Evolutionary conservation across 2,329 filamentous ascomycete genomes (phyloP).

Genomic region (Ilyonectria destructans): DNA sequence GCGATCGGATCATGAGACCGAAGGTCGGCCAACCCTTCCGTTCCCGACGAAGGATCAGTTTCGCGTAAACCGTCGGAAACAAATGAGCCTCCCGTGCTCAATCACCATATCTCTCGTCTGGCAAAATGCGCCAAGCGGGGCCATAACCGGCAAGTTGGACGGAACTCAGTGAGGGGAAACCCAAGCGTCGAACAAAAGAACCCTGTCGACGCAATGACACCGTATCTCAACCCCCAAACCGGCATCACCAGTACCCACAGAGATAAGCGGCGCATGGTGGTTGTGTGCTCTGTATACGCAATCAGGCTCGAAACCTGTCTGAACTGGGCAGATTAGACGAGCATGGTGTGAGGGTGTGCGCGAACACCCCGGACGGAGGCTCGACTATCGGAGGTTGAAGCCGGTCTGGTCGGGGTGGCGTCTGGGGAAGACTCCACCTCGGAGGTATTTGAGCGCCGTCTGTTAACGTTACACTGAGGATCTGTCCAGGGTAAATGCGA

Average conservation of each 20-base stretch:
- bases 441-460: background rate
- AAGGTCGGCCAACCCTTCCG: constrained; percentile 11
- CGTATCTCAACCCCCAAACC: constrained; percentile 26
- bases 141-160: constrained; percentile 5
- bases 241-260: constrained; percentile 21
- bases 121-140: constrained; percentile 4
- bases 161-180: constrained; percentile 24
- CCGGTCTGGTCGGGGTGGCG: constrained; percentile 17
- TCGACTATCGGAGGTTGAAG: constrained; percentile 12
- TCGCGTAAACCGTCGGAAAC: background rate
- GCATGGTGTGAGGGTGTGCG: constrained; percentile 13
- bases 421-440: constrained; percentile 25
- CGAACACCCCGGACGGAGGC: constrained; percentile 3
- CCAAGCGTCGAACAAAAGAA: constrained; percentile 28
- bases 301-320: background rate
- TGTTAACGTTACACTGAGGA: background rate
- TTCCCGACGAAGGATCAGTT: constrained; percentile 4
- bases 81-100: background rate
- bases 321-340: constrained; percentile 1
- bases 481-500: background rate
- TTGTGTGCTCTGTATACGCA: background rate
- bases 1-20: constrained; percentile 28
- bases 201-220: constrained; percentile 22
- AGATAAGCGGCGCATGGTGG: constrained; percentile 22
- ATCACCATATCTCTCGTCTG: background rate